Conservation (phyloP, 805 yeast genomes). For the Saccharomycopsis sp. region DNA sequence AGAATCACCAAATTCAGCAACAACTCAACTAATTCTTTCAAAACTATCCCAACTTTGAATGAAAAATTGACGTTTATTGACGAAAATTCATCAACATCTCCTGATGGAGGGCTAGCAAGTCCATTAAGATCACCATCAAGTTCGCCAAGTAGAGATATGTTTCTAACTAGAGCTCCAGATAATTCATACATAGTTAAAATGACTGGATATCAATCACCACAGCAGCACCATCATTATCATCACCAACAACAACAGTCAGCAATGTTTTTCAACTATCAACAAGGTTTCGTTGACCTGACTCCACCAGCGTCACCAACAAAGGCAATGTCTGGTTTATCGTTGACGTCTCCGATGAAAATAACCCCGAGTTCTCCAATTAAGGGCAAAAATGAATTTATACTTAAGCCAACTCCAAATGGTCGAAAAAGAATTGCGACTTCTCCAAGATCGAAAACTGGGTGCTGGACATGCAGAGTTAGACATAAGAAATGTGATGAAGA, state of each 20-base stretch:
- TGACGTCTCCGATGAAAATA: conserved; percentile 6
- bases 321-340: conserved; percentile 1
- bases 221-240: too few species aligned
- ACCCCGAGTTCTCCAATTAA: conserved; percentile 3
- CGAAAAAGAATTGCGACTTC: conserved; percentile 22
- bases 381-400: conserved; percentile 7
- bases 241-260: not conserved
- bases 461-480: conserved; percentile 56
- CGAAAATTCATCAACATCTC: not conserved
- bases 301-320: conserved; percentile 19
- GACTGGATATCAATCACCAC: not conserved
- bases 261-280: not conserved
- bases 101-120: not conserved
- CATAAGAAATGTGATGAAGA: conserved; percentile 59
- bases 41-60: conserved; percentile 18
- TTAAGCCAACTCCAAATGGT: conserved; percentile 21
- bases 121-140: not conserved
- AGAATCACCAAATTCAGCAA: conserved; percentile 16
- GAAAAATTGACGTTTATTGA: conserved; percentile 20
- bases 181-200: conserved; percentile 11
- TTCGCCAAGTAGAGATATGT: conserved; percentile 1
- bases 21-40: conserved; percentile 8
- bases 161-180: conserved; percentile 3
- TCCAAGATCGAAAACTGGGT: conserved; percentile 42
- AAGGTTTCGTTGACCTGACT: conserved; percentile 4